Evolutionary conservation across 169 alveolate species (phyloP), one percentile per base, ranked within the genome.

Genomic region (Plasmodium vinckei): DNA sequence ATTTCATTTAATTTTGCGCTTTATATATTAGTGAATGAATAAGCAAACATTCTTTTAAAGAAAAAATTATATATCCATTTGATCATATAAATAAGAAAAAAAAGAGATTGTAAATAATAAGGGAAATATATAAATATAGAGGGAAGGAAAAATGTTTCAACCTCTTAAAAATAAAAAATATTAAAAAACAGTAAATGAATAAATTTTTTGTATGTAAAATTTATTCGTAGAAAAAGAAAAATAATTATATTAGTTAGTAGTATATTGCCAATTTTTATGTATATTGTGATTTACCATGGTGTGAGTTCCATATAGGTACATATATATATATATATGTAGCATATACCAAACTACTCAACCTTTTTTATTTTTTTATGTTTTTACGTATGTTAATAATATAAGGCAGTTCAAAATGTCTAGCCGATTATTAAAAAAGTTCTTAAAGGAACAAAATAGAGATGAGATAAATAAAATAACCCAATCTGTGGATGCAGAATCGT

Each of bases 401-500:
- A 33, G 7, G 42, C 42, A 33, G 4, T 33, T 33, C 42, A 75
- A n/a, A 67, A 75, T 75, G 88, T 75, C 88, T 51, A 75, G 88
- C 49, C 53, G 88, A 25, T 21, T 75, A 25, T 21, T 75, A 15
- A 75, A 75, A 56, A 75, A 75, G 25, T 47, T 75, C 21, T 27
- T 75, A 23, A 75, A 75, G 42, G 88, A 75, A 59, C 63, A 75
- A 56, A 75, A 44, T 23, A 49, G 75, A 46, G 88, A 75, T 75
- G 88, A 75, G 25, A 75, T 75, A 49, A 75, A 75, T 3, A 64
- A 51, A 64, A 64, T 75, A n/a, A 67, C 23, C 3, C 64, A 75
- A 56, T 12, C 54, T 6, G 69, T 47, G n/a, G 67, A 71, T 44
- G 69, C 33, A 49, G 61, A 75, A 65, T 12, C 56, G 0, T 27